Base-by-base conservation (phyloP, 768 basidiomycete species). In the Trametes punicea region DNA sequence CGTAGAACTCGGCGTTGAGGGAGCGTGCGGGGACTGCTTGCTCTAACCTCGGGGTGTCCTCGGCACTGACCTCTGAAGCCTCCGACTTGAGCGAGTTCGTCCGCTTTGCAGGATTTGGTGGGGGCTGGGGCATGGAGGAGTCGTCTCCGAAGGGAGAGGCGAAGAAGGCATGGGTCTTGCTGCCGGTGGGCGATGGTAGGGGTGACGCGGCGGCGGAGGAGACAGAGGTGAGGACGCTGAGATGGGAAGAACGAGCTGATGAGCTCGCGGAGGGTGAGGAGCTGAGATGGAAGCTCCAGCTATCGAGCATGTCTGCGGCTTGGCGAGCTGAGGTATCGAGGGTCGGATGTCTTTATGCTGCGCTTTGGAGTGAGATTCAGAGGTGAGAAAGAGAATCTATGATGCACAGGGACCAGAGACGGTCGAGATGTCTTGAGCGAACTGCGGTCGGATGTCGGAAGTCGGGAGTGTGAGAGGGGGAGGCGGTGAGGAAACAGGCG, bases 101-200 rank as follows among this genome's bases (percentile, higher is more conserved):
- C 4, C 57, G 51, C 30, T 25, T 54, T 20, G 56, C 47, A 7
- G 61, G 55, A 23, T 61, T 70, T 0, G 68, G 67, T 4, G 67
- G 78, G 70, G 46, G 75, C 73, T 33, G 75, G 70, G 67, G 80
- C 6, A 73, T 80, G 78, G 73, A 74, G 75, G 62, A 75, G 69
- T 9, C 52, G 80, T 82, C 69, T 79, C 81, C 38, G 58, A 75
- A 73, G 6, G 73, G 71, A 9, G 73, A 75, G 29, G 69, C 67
- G 48, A 70, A 61, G 27, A 64, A 63, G 6, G 69, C 67, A 46
- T 59, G 57, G 7, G 71, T 69, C 55, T 72, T 72, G 51, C 60
- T 62, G 20, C 62, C 63, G 5, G 69, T 65, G 5, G 69, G 65
- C 15, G 71, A 66, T 10, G 66, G 66, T 8, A 61, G 51, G 3